Evolutionary conservation across 2,329 filamentous ascomycete species (phyloP).

Genomic region (Tricladium varicosporioides): DNA sequence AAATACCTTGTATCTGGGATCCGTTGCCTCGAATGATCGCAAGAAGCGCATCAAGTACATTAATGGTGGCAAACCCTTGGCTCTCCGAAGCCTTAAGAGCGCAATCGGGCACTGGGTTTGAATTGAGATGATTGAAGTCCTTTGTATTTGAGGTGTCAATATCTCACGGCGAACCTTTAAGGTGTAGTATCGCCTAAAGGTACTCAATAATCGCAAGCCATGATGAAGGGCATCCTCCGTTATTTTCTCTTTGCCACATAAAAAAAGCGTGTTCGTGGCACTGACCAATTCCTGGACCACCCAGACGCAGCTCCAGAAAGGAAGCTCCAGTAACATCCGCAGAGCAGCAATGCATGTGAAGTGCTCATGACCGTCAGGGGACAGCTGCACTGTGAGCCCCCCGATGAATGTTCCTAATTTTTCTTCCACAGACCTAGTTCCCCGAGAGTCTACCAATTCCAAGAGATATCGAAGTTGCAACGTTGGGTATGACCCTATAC

Average conservation of each 20-base stretch:
- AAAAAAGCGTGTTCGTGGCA: constrained; percentile 11
- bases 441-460: neutral
- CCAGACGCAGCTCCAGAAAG: constrained; percentile 38
- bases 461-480: neutral
- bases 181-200: constrained; percentile 13
- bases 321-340: constrained; percentile 34
- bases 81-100: constrained; percentile 15
- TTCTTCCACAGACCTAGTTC: neutral
- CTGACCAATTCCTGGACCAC: constrained; percentile 35
- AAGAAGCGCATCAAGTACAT: constrained; percentile 13
- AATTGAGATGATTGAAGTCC: constrained; percentile 10
- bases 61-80: constrained; percentile 4
- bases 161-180: constrained; percentile 7
- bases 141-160: neutral
- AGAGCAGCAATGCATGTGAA: constrained; percentile 22
- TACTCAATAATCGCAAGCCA: constrained; percentile 14
- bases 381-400: neutral
- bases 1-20: constrained; percentile 16
- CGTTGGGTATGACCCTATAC: neutral
- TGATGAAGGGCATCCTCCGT: constrained; percentile 4
- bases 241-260: constrained; percentile 5
- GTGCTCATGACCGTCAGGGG: neutral
- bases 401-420: neutral
- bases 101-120: constrained; percentile 7
- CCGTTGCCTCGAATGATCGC: constrained; percentile 4